These are phyloP conservation scores for Ilyonectria robusta DNA, from an alignment of 2,329 filamentous ascomycete genomes.

Conservation along the genomic window DNA sequence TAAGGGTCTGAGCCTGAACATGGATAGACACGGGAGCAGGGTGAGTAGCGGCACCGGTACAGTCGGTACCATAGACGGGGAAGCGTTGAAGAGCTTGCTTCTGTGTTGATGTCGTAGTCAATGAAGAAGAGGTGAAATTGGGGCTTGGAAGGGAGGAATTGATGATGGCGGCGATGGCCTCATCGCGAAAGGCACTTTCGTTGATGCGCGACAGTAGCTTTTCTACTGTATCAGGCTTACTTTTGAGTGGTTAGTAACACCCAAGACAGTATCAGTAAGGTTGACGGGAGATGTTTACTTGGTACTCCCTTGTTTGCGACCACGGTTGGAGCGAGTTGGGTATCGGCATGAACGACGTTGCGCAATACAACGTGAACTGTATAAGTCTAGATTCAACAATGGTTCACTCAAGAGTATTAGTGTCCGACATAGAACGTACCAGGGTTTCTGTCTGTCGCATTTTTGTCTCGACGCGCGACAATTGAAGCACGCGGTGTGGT, in stretches of 20 bases:
- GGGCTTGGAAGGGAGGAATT: no score
- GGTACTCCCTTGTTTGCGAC: conserved; percentile 41
- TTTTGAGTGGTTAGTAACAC: not conserved
- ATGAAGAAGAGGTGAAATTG: no score
- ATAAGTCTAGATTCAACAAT: not conserved
- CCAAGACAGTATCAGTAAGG: not conserved
- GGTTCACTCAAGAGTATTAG: no score
- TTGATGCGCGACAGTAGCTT: conserved; percentile 46
- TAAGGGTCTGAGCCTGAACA: no score
- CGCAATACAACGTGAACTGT: conserved; percentile 11
- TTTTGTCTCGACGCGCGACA: not conserved
- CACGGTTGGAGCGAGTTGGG: conserved; percentile 18
- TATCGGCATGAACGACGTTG: not conserved
- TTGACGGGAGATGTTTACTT: conserved; percentile 14
- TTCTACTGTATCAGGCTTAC: conserved; percentile 44
- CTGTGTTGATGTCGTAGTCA: no score
- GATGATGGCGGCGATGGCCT: conserved; percentile 24
- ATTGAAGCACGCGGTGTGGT: not conserved
- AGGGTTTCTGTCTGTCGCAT: not conserved
- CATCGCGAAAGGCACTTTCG: conserved; percentile 42
- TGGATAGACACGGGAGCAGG: no score
- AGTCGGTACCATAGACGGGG: no score
- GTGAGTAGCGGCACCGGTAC: no score
- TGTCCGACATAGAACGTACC: not conserved
- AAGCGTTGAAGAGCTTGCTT: no score